A percentile compares a stretch with the other conserved stretches of the same genome.
phyloP scores from a whole-genome alignment of 2,329 filamentous ascomycete genomes.

The Exophiala alcalophila region DNA sequence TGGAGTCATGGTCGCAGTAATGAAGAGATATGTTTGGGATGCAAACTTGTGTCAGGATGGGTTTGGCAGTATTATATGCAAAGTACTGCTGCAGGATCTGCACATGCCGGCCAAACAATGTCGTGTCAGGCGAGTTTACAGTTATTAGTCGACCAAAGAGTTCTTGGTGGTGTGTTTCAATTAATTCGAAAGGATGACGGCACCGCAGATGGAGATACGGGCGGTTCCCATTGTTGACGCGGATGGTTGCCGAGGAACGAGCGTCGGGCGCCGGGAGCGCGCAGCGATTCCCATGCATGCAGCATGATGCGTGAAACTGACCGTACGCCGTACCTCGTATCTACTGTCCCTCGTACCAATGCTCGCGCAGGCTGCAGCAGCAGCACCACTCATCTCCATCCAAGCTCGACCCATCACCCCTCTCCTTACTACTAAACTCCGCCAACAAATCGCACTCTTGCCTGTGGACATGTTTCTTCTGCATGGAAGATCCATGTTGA shows the following conservation, averaged over 20 bases:
- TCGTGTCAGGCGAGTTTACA: slow-evolving; percentile 4
- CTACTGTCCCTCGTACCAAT: too few species aligned
- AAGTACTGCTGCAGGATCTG: slow-evolving; percentile 7
- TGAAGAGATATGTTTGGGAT: too few species aligned
- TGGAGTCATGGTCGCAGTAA: slow-evolving; percentile 22
- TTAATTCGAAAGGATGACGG: too few species aligned
- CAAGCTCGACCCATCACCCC: not conserved
- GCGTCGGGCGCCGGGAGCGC: too few species aligned
- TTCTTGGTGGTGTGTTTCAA: not conserved
- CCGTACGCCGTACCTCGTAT: too few species aligned
- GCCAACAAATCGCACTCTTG: too few species aligned
- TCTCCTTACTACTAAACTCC: too few species aligned
- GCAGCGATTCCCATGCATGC: too few species aligned
- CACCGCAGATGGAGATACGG: too few species aligned
- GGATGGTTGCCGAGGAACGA: slow-evolving; percentile 15
- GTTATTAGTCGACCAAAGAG: slow-evolving; percentile 1
- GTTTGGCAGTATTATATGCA: slow-evolving; percentile 22
- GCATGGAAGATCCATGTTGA: slow-evolving; percentile 14
- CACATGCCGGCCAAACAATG: slow-evolving; percentile 10
- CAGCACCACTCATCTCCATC: not conserved
- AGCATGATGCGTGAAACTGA: too few species aligned
- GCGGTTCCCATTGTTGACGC: slow-evolving; percentile 14
- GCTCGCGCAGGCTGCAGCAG: slow-evolving; percentile 5
- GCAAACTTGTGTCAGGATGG: slow-evolving; percentile 4
- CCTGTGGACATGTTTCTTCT: slow-evolving; percentile 2